phyloP scores from a whole-genome alignment of 768 basidiomycete species.

The Boletus rubropictus region DNA sequence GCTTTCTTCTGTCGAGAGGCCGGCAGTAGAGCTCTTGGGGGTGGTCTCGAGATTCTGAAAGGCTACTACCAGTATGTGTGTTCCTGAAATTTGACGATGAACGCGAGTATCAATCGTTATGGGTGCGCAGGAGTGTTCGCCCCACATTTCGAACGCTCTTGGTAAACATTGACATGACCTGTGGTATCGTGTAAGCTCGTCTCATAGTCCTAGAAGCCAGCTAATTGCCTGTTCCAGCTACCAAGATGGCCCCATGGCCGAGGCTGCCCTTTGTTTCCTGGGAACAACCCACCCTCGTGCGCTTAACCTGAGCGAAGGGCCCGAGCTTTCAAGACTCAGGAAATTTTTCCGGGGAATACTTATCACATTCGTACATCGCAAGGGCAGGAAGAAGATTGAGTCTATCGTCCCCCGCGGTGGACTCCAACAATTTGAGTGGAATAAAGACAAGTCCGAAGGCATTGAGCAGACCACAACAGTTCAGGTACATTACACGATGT shows the following conservation, averaged over 20 bases:
- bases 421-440: conserved; percentile 36
- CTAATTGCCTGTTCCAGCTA: conserved; percentile 18
- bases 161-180: conserved; percentile 44
- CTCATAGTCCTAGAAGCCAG: not conserved
- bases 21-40: conserved; percentile 22
- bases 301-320: conserved; percentile 24
- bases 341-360: conserved; percentile 35
- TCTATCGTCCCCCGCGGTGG: conserved; percentile 38
- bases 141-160: conserved; percentile 37
- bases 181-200: conserved; percentile 38
- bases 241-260: conserved; percentile 19
- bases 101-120: not conserved
- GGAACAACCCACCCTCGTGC: conserved; percentile 23
- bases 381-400: conserved; percentile 31
- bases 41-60: conserved; percentile 40
- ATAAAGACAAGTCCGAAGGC: conserved; percentile 18
- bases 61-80: conserved; percentile 47
- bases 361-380: conserved; percentile 28
- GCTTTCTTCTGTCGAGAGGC: conserved; percentile 40
- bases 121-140: conserved; percentile 38
- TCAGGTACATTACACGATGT: conserved; percentile 27
- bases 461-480: conserved; percentile 31
- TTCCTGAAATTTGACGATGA: not conserved
- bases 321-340: conserved; percentile 31
- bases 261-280: conserved; percentile 31